Percentiles rank a stretch among this genome's conserved stretches.
These are phyloP conservation scores for Spathaspora sp. DNA, from an alignment of 805 yeast genomes.

Conservation along the genomic window DNA sequence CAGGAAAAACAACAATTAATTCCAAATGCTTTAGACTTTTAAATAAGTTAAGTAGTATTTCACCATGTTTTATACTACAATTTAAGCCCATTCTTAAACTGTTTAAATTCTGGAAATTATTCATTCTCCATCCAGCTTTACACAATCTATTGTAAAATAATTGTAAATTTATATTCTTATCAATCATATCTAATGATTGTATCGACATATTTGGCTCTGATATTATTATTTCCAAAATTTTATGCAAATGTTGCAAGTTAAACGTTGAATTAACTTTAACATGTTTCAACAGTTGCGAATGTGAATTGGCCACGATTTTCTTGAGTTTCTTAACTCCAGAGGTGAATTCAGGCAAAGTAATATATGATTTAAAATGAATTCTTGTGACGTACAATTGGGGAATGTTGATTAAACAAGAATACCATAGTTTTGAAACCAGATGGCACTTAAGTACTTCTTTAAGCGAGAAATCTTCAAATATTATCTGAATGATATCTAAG, in stretches of 20 bases:
- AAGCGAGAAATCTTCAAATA: constrained; percentile 21
- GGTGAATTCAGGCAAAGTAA: constrained; percentile 24
- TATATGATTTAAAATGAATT: constrained; percentile 20
- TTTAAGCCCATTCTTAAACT: constrained; percentile 25
- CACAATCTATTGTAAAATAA: constrained; percentile 20
- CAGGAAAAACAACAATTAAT: constrained; percentile 16
- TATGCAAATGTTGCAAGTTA: constrained; percentile 20
- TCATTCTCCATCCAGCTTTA: constrained; percentile 23
- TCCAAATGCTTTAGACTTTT: constrained; percentile 20
- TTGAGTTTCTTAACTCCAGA: constrained; percentile 26
- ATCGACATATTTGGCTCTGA: constrained; percentile 18
- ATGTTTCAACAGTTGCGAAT: constrained; percentile 14
- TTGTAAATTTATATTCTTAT: constrained; percentile 22
- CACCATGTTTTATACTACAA: constrained; percentile 17
- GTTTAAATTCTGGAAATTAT: constrained; percentile 16
- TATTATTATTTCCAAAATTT: constrained; percentile 24
- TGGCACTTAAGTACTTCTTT: constrained; percentile 23
- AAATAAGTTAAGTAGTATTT: constrained; percentile 20
- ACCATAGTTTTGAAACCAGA: constrained; percentile 33
- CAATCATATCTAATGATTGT: constrained; percentile 24
- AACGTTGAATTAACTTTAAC: constrained; percentile 20
- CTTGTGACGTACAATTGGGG: constrained; percentile 22
- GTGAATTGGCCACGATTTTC: constrained; percentile 15
- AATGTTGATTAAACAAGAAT: constrained; percentile 19
- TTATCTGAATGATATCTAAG: constrained; percentile 23